Evolutionary conservation across 257 asterid genomes (phyloP).

Genomic region (Scutellaria minor): DNA sequence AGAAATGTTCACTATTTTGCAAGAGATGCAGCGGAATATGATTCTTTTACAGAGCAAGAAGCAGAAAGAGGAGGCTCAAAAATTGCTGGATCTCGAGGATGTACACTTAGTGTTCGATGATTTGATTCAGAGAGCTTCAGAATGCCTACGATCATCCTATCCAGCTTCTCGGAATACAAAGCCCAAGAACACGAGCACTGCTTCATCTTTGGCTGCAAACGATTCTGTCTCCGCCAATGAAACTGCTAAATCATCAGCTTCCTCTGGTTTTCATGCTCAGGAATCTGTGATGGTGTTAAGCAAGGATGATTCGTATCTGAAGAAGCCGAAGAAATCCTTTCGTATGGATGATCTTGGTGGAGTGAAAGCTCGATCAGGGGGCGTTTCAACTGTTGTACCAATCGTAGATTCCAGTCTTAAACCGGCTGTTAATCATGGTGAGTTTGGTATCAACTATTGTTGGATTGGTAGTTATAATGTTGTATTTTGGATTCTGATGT

Average conservation of each 20-base stretch:
- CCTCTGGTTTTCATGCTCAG: slow-evolving; percentile 42
- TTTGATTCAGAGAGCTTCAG: slow-evolving; percentile 81
- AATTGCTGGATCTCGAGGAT: slow-evolving; percentile 72
- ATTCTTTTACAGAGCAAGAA: slow-evolving; percentile 67
- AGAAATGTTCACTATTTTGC: slow-evolving; percentile 63
- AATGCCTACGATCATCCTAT: slow-evolving; percentile 52
- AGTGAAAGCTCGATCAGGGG: slow-evolving; percentile 36
- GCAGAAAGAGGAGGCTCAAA: slow-evolving; percentile 67
- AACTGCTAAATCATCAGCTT: slow-evolving; percentile 23
- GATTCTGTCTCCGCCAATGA: slow-evolving; percentile 29
- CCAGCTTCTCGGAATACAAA: slow-evolving; percentile 43
- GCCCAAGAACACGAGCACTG: slow-evolving; percentile 29
- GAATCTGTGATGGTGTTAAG: slow-evolving; percentile 32
- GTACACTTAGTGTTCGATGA: slow-evolving; percentile 65
- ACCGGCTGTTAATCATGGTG: slow-evolving; percentile 52
- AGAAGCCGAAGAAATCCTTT: slow-evolving; percentile 52
- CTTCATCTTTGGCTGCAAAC: not conserved
- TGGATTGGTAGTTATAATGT: not conserved
- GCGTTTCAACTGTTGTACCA: slow-evolving; percentile 37
- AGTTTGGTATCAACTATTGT: slow-evolving; percentile 24
- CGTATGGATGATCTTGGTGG: slow-evolving; percentile 35
- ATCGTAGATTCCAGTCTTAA: slow-evolving; percentile 64
- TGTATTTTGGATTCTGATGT: slow-evolving; percentile 24
- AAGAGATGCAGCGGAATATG: slow-evolving; percentile 65
- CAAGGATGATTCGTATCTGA: slow-evolving; percentile 47